Percentiles rank a stretch among this genome's conserved stretches.
phyloP scores from a whole-genome alignment of 2,329 filamentous ascomycete genomes.

The Paracoccidioides brasiliensis region DNA sequence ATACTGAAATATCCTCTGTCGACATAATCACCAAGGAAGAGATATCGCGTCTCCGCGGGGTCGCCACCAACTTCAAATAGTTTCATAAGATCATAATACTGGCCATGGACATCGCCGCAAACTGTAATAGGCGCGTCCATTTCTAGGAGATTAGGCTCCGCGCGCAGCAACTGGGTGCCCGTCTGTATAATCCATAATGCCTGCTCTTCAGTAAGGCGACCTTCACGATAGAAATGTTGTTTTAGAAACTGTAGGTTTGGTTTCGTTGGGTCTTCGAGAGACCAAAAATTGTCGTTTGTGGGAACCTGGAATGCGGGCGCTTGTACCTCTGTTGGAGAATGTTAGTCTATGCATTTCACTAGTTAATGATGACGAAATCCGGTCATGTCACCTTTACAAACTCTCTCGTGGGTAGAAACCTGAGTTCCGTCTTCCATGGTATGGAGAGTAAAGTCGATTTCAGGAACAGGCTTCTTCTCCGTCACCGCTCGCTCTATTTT shows the following conservation, averaged over 20 bases:
- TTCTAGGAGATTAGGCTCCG: slow-evolving; percentile 90
- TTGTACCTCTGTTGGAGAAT: slow-evolving; percentile 63
- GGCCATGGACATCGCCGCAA: slow-evolving; percentile 94
- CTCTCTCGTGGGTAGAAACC: slow-evolving; percentile 88
- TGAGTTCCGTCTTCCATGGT: slow-evolving; percentile 95
- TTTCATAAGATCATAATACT: slow-evolving; percentile 99
- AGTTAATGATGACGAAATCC: background rate
- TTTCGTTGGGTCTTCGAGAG: slow-evolving; percentile 71
- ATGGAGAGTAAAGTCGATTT: slow-evolving; percentile 97
- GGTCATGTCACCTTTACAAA: slow-evolving; percentile 71
- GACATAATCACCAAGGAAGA: slow-evolving; percentile 96
- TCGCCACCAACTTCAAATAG: slow-evolving; percentile 97
- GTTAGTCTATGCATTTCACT: background rate
- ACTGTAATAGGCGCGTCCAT: slow-evolving; percentile 99
- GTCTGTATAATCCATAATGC: slow-evolving; percentile 87
- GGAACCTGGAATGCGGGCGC: slow-evolving; percentile 88
- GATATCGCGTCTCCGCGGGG: slow-evolving; percentile 86
- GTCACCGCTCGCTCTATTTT: slow-evolving; percentile 73
- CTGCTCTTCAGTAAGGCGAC: slow-evolving; percentile 91
- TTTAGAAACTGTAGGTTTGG: slow-evolving; percentile 90
- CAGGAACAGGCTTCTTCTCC: slow-evolving; percentile 88
- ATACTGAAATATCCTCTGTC: slow-evolving; percentile 98
- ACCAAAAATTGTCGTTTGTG: slow-evolving; percentile 88
- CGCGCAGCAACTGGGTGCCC: slow-evolving; percentile 73
- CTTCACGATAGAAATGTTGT: slow-evolving; percentile 96